Evolutionary conservation across 805 yeast genomes (phyloP).

Genomic region (Wickerhamomyces xylosicus): DNA sequence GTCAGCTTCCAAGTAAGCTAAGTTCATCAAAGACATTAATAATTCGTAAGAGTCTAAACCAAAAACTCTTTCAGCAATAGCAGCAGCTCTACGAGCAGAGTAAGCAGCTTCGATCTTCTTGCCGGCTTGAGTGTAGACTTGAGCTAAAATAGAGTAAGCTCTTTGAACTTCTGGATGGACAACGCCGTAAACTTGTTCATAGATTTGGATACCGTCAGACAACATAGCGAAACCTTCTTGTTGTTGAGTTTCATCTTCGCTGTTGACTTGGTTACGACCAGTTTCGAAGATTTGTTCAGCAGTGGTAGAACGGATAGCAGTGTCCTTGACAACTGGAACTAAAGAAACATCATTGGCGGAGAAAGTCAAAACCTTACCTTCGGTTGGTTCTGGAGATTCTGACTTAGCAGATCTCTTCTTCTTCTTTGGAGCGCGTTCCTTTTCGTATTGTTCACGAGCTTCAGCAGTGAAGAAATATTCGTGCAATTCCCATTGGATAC

Average conservation of each 20-base stretch:
- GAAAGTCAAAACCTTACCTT: slow-evolving; percentile 37
- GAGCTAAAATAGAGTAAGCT: slow-evolving; percentile 56
- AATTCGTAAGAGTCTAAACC: slow-evolving; percentile 81
- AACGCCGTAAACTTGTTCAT: slow-evolving; percentile 76
- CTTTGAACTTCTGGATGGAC: slow-evolving; percentile 74
- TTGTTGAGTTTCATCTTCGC: slow-evolving; percentile 23
- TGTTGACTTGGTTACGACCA: slow-evolving; percentile 57
- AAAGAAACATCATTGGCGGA: slow-evolving; percentile 52
- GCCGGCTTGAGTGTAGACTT: slow-evolving; percentile 52
- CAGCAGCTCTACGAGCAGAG: slow-evolving; percentile 56
- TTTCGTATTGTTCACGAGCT: slow-evolving; percentile 19
- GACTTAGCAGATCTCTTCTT: slow-evolving; percentile 25
- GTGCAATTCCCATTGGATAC: slow-evolving; percentile 69
- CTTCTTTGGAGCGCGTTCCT: slow-evolving; percentile 18
- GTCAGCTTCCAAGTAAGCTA: slow-evolving; percentile 62
- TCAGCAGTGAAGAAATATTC: slow-evolving; percentile 31
- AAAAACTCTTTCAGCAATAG: slow-evolving; percentile 65
- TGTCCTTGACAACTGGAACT: slow-evolving; percentile 39
- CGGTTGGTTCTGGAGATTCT: slow-evolving; percentile 2
- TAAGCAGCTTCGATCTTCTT: slow-evolving; percentile 48
- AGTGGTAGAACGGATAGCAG: slow-evolving; percentile 72
- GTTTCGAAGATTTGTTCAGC: slow-evolving; percentile 53
- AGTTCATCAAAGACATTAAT: slow-evolving; percentile 57
- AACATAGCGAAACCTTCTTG: slow-evolving; percentile 55
- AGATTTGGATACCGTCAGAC: slow-evolving; percentile 58